Base-by-base conservation (phyloP, 805 yeast species). In the Kodamaea kakaduensis region DNA sequence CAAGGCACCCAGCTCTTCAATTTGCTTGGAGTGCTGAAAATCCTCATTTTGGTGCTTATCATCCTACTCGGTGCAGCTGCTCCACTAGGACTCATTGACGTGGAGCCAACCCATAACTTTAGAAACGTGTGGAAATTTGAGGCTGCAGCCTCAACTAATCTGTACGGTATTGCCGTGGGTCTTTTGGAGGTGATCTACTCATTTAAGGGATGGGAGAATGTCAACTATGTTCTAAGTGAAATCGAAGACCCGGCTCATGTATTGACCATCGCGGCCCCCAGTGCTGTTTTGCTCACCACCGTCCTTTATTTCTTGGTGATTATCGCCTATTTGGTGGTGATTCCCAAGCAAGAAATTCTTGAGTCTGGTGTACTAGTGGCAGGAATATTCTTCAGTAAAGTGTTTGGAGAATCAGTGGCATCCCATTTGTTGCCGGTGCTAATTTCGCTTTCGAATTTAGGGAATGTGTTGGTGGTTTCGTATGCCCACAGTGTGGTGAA, bases 171-270 rank as follows among this genome's bases (percentile, higher is more conserved):
- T 5, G 67, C 83, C 1, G 77, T 77, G 23, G 83, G 80, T 0
- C 49, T 78, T 21, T 51, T 78, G 23, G 74, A 80, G 32, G 71
- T 79, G 16, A 73, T 79, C 9, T 78, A 77, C 48, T 76, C 84
- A 0, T 78, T 77, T 54, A 73, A 78, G 40, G 85, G 85, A 4
- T 78, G 84, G 84, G 84, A 79, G 44, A 78, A 78, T 44, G 80
- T 79, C 27, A 79, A 79, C 48, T 72, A 76, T 44, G 85, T 78
- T 1, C 56, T 78, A 34, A 69, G 71, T 40, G 84, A 78, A 45
- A 69, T 78, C 27, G 62, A 64, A 12, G 65, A 77, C 43, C 85
- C 85, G 0, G 66, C 67, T 27, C 64, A 68, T 20, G 78, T 81
- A 0, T 61, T 78, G 36, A 69, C 72, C n/a, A 58, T 73, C 3